Evolutionary conservation across 371 early-diverging fungal species (phyloP), one percentile per base, ranked within the genome.

Genomic region (Mucor ambiguus): DNA sequence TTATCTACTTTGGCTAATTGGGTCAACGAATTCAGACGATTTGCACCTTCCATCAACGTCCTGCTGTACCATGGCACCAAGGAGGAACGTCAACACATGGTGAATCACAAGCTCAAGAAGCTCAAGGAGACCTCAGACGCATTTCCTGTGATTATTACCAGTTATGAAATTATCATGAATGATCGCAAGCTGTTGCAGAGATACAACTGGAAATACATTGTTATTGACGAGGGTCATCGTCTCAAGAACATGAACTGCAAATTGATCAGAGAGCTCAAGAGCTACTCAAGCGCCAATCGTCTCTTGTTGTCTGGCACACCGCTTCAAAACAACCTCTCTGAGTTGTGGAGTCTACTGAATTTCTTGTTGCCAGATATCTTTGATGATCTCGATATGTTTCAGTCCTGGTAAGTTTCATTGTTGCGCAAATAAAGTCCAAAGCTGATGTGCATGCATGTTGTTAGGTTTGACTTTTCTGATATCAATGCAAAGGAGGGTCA

Each of bases 1-100:
- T 81, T 99, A 29, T 94, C 96, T 18, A 98, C 98, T 2, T 82
- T 99, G 44, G 89, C 93, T 30, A 99, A 99, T 83, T 99, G 99
- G 99, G 92, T 92, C 30, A 87, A 89, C 35, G 99, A 99, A 75
- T 95, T 99, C 75, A 87, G 91, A 52, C 83, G 91, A 60, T 98
- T 96, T 59, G 84, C 98, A 6, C 97, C 97, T 7, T 71, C 80
- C 3, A 84, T 99, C 30, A 89, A 92, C 24, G 95, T 95, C n/a
- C 74, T 98, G 8, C 79, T 95, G 35, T 99, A 98, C 76, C 98
- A 98, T 75, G 98, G 97, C 29, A 74, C 80, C 14, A 88, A 90
- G 20, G 89, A 91, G 30, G 91, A 94, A 68, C 87, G 98, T 43
- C 85, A 82, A 18, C 87, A 87, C 48, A 83, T 94, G 72, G 82